These are phyloP conservation scores for Taxawa tesnikishii DNA, from an alignment of 2,329 filamentous ascomycete genomes.

Conservation along the genomic window DNA sequence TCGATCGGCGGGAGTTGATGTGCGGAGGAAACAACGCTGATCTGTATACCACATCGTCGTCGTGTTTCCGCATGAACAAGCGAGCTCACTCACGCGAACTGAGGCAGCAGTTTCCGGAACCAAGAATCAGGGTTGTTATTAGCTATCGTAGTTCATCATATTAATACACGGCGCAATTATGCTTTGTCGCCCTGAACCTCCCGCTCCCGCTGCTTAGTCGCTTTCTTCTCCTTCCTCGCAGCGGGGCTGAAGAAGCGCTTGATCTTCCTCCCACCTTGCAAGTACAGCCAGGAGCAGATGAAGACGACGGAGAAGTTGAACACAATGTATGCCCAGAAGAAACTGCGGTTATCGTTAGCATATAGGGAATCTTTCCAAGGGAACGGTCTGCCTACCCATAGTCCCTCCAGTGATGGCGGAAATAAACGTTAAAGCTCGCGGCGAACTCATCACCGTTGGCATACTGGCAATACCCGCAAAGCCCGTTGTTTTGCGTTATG, in stretches of 20 bases:
- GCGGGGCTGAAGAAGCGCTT: slow-evolving; percentile 20
- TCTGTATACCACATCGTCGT: too few relatives aligned
- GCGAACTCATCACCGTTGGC: slow-evolving; percentile 33
- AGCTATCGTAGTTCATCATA: too few relatives aligned
- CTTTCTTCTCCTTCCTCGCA: slow-evolving; percentile 21
- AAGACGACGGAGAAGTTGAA: slow-evolving; percentile 50
- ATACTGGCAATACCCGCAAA: slow-evolving; percentile 39
- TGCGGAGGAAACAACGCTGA: too few relatives aligned
- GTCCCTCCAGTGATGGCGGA: slow-evolving; percentile 44
- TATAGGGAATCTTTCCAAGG: too few relatives aligned
- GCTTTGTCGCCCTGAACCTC: slow-evolving; percentile 9
- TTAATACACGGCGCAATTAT: too few relatives aligned
- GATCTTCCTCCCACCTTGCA: slow-evolving; percentile 27
- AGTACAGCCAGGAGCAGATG: slow-evolving; percentile 43
- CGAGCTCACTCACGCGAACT: too few relatives aligned
- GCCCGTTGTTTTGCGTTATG: slow-evolving; percentile 31
- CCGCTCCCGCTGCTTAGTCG: slow-evolving; percentile 14
- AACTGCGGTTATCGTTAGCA: too few relatives aligned
- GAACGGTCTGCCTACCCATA: too few relatives aligned
- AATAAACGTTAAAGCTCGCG: slow-evolving; percentile 26
- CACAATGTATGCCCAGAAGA: slow-evolving; percentile 44
- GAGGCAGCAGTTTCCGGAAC: too few relatives aligned
- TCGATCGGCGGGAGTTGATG: too few relatives aligned
- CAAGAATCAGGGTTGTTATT: too few relatives aligned
- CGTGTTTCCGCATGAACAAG: too few relatives aligned